Conservation (phyloP, 192 early-diverging fungal species). For the Linnemannia exigua region DNA sequence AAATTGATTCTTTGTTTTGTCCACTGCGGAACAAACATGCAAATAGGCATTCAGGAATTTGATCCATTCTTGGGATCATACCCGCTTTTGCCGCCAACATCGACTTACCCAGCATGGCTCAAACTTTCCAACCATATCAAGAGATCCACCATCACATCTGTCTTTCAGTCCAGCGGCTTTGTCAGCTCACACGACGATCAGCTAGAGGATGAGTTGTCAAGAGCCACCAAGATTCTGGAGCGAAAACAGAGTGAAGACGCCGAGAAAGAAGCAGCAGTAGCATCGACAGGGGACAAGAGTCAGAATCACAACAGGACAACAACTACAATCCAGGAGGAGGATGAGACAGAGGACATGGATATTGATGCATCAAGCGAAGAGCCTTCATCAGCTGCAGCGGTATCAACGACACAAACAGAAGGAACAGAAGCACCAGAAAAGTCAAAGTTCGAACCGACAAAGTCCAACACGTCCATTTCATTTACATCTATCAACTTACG, state of each 20-base stretch:
- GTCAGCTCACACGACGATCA: conserved; percentile 64
- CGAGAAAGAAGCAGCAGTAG: conserved; percentile 46
- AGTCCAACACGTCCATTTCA: conserved; percentile 24
- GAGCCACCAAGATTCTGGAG: conserved; percentile 69
- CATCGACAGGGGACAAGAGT: conserved; percentile 20
- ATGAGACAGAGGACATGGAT: conserved; percentile 17
- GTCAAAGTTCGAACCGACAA: background rate
- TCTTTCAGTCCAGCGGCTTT: conserved; percentile 37
- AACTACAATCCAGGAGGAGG: conserved; percentile 31
- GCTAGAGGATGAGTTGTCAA: conserved; percentile 54
- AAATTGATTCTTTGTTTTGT: background rate
- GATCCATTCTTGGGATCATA: conserved; percentile 88
- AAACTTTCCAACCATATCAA: conserved; percentile 79
- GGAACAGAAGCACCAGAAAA: background rate
- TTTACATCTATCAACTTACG: conserved; percentile 88
- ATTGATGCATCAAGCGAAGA: conserved; percentile 13
- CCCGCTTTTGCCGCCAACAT: conserved; percentile 73
- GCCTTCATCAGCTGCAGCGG: background rate
- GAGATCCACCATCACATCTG: conserved; percentile 9
- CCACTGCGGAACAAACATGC: background rate
- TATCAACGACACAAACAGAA: background rate
- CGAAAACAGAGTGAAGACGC: conserved; percentile 68
- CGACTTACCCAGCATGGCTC: conserved; percentile 83
- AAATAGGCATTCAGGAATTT: conserved; percentile 79
- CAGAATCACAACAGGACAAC: conserved; percentile 11